Base-by-base conservation (phyloP, 495 filamentous ascomycete species). In the Darksidea phi region DNA sequence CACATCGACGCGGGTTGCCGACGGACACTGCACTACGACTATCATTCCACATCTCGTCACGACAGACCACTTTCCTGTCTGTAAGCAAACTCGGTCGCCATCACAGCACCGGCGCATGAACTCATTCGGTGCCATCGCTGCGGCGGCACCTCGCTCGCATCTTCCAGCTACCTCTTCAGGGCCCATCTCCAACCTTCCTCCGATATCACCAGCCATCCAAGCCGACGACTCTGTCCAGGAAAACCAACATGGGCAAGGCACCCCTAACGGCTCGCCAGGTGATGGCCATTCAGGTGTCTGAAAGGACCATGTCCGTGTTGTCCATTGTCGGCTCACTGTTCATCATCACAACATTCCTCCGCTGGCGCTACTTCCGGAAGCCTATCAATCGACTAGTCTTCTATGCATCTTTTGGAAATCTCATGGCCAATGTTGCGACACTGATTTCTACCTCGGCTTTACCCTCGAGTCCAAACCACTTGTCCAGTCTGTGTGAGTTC, bases 331-430 rank as follows among this genome's bases (percentile, higher is more conserved):
- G 89, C 47, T 87, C 86, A 25, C 61, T 84, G 45, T 86, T 94
- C 70, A 87, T 95, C 51, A 81, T 94, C 32, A 57, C 78, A 50
- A 91, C 90, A 34, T 95, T 91, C 63, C 70, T 83, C 15, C 61
- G 75, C 15, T 86, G 78, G 10, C 75, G 75, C 20, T 75, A 79
- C 36, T 88, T 89, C 67, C 82, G 86, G 59, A 91, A 92, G 73
- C 89, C 91, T n/a, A 91, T 96, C 75, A 95, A 95, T 67, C 82
- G 90, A 2, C 77, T 96, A 3, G 83, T 93, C 10, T 95, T 95
- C 72, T 92, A 86, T 69, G 90, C 91, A 1, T 87, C 86, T 4
- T 89, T 90, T 68, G 91, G 90, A 34, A 96, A 96, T 67, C 78
- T 93, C 36, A 77, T 91, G 72, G 85, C 87, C 50, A 94, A 89